Base-by-base conservation (phyloP, 2,329 filamentous ascomycete species). In the Samsoniella hepiali region DNA sequence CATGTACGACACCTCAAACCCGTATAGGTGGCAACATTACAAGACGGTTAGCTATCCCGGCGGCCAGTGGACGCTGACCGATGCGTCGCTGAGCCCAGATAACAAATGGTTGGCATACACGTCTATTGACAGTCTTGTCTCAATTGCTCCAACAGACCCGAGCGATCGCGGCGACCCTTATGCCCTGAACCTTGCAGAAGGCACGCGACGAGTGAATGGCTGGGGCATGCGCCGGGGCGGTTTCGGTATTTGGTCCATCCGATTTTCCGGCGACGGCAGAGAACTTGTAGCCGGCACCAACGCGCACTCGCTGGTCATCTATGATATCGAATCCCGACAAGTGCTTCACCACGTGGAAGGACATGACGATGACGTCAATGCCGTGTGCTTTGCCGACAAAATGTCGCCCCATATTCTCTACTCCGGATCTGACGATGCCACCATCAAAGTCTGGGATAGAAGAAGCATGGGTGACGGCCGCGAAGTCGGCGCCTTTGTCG, bases 1-100 rank as follows among this genome's bases (percentile, higher is more conserved):
- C 60, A 93, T 99, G 91, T 99, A 98, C 76, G 94, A 98, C 74
- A 98, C 95, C 0, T 93, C 91, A 1, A 97, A 97, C 69, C 93
- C 94, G 0, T 96, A 95, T 75, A 85, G 93, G 67, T 99, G 95
- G 95, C 90, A 89, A 73, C 93, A 97, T 75, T 97, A 97, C 81
- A 98, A 94, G 78, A 94, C 91, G 0, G 91, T 93, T 5, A 79
- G 82, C 34, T 97, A 95, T 74, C 92, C 92, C 1, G 91, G 88
- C 68, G 95, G 93, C 2, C 89, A 91, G 70, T 99, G 95, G 95
- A 98, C 94, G 1, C 89, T 99, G 67, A 98, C 95, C 15, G 95
- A 99, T 76, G 93, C 94, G 2, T 91, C 91, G 0, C 76, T 98
- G 50, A 96, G 91, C 65, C 93, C 93, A 0, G 93, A 98, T 78